Evolutionary conservation across 768 basidiomycete genomes (phyloP).

Genomic region (Rhodotorula graminis): DNA sequence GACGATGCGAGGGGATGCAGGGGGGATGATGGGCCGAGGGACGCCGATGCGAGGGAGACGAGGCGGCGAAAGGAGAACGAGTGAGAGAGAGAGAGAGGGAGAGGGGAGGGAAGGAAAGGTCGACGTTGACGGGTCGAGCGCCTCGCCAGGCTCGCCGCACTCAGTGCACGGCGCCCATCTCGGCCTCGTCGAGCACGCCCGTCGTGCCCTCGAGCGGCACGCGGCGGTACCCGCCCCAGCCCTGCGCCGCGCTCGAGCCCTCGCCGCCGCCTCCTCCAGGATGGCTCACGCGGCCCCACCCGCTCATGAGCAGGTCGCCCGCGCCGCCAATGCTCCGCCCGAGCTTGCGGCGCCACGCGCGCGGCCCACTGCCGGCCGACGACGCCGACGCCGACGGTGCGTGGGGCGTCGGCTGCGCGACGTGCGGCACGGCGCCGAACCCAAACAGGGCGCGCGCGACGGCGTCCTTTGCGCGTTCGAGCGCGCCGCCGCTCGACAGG

Average conservation of each 20-base stretch:
- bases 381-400: background rate
- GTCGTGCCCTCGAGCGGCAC: constrained; percentile 4
- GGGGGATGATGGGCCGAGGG: too few species aligned
- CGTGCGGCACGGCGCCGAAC: constrained; percentile 13
- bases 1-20: too few species aligned
- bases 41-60: too few species aligned
- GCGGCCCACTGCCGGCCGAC: background rate
- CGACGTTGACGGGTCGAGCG: too few species aligned
- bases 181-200: constrained; percentile 15
- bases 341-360: constrained; percentile 24
- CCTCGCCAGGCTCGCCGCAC: background rate
- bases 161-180: constrained; percentile 21
- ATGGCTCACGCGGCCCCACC: background rate
- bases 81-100: too few species aligned
- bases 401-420: background rate
- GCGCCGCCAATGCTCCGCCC: constrained; percentile 25
- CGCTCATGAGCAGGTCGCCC: constrained; percentile 14
- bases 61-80: too few species aligned
- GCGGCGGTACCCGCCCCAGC: constrained; percentile 11
- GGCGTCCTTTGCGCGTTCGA: background rate
- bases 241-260: too few species aligned
- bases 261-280: background rate
- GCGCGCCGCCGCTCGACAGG: background rate
- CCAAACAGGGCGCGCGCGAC: constrained; percentile 14
- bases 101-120: too few species aligned